A percentile compares a stretch with the other conserved stretches of the same genome.
These are phyloP conservation scores for Candida maris DNA, from an alignment of 805 yeast genomes.

Conservation along the genomic window DNA sequence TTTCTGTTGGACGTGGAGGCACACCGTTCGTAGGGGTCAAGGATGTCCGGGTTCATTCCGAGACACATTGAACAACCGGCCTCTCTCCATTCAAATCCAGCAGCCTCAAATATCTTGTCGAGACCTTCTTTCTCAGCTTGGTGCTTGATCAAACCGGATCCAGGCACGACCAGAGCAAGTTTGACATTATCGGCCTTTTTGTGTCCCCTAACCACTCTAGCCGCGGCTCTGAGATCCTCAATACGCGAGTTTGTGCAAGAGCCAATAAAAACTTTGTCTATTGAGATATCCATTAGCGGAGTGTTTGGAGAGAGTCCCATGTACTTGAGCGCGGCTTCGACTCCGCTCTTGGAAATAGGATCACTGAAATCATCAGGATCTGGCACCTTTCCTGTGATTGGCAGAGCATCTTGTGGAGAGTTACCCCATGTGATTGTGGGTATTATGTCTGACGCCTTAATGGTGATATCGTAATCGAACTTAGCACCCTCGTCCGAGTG, in stretches of 20 bases:
- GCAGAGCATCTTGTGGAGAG: constrained; percentile 97
- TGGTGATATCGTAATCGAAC: constrained; percentile 79
- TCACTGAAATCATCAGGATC: constrained; percentile 75
- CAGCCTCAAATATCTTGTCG: constrained; percentile 82
- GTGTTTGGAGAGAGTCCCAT: constrained; percentile 88
- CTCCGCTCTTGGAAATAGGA: constrained; percentile 73
- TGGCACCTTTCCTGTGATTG: constrained; percentile 87
- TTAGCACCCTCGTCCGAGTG: constrained; percentile 86
- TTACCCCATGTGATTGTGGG: constrained; percentile 99
- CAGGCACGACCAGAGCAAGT: constrained; percentile 91
- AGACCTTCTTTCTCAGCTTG: constrained; percentile 96
- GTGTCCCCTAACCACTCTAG: constrained; percentile 86
- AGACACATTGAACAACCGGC: constrained; percentile 99
- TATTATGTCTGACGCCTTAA: constrained; percentile 78
- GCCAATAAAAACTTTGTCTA: constrained; percentile 96
- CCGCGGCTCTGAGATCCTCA: constrained; percentile 95
- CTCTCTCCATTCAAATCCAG: constrained; percentile 99
- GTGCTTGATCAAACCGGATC: constrained; percentile 89
- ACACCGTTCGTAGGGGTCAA: constrained; percentile 93
- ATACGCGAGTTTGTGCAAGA: constrained; percentile 97
- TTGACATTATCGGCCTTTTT: constrained; percentile 78
- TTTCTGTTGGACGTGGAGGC: constrained; percentile 98
- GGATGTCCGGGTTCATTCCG: constrained; percentile 98
- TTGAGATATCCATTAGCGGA: constrained; percentile 65
- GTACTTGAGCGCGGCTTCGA: constrained; percentile 87